Evolutionary conservation across 1,139 yeast genomes (phyloP).

Genomic region (Geotrichum reessii): DNA sequence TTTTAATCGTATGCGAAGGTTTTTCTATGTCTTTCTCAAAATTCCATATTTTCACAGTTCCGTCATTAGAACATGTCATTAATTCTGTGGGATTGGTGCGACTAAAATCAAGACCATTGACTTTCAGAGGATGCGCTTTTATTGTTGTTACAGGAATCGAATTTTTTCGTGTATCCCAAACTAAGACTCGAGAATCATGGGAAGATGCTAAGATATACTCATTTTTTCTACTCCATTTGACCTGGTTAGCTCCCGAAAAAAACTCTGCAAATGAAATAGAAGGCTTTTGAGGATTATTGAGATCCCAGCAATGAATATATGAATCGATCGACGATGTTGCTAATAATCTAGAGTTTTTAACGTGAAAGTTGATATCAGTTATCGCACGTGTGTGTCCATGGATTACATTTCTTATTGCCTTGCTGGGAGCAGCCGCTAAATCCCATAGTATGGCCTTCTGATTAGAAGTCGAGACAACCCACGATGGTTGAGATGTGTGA

Average conservation of each 20-base stretch:
- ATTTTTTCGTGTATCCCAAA: constrained; percentile 88
- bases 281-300: constrained; percentile 70
- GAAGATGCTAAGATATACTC: constrained; percentile 75
- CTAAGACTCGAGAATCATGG: constrained; percentile 70
- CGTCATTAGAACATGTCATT: constrained; percentile 80
- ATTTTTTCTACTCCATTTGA: constrained; percentile 81
- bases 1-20: constrained; percentile 57
- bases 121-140: constrained; percentile 71
- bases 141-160: constrained; percentile 65
- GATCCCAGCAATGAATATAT: constrained; percentile 82
- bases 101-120: constrained; percentile 83
- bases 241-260: constrained; percentile 92
- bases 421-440: constrained; percentile 62
- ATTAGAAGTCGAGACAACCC: constrained; percentile 92
- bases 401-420: constrained; percentile 78
- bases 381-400: constrained; percentile 92
- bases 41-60: constrained; percentile 85
- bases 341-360: constrained; percentile 75
- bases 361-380: constrained; percentile 91
- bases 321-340: constrained; percentile 95
- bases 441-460: constrained; percentile 96
- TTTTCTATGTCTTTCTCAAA: constrained; percentile 34
- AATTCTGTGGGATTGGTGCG: constrained; percentile 53
- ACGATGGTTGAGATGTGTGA: constrained; percentile 69
- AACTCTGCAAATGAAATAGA: constrained; percentile 81